Base-by-base conservation (phyloP, 1,284 basidiomycete species). In the Cerioporus squamosus region DNA sequence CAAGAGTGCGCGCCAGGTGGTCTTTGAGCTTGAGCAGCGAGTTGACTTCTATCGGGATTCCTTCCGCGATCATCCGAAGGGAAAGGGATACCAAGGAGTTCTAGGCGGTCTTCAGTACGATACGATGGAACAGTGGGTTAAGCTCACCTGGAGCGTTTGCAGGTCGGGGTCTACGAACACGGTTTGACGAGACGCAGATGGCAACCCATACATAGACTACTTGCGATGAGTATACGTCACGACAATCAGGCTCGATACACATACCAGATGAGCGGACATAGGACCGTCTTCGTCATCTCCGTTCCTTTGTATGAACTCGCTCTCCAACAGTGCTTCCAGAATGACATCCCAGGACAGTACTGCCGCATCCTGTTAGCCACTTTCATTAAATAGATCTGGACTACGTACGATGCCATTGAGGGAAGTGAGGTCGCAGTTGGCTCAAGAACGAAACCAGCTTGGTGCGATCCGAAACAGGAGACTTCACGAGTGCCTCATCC, bases 311-410 rank as follows among this genome's bases (percentile, higher is more conserved):
- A 78, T 71, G 59, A 78, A 81, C 45, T 84, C 82, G 57, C 83
- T 81, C 67, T 88, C 85, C 2, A 78, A 70, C 10, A 90, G 73
- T 0, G 81, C 75, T 59, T 87, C 85, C 40, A 86, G 74, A 22
- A 90, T 79, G 26, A 75, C 75, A 36, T 81, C 75, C 87, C 88
- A 90, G 0, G 83, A 81, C 15, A 90, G 66, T 29, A 89, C 88
- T 90, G 59, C 33, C 29, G 22, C 18, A 46, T 48, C 26, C 9
- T 29, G 36, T 51, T 23, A 20, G 36, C 44, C 22, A n/a, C 14
- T 36, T 53, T 43, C 20, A 17, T 8, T 18, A 51, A n/a, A 8
- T 43, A 29, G 26, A 29, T 2, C 9, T 29, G 5, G 18, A 12
- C 12, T 2, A 49, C 40, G 51, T 65, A 88, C 88, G 76, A 80